These are phyloP conservation scores for Stellera chamaejasme DNA, from an alignment of 345 rosid genomes.

Conservation along the genomic window DNA sequence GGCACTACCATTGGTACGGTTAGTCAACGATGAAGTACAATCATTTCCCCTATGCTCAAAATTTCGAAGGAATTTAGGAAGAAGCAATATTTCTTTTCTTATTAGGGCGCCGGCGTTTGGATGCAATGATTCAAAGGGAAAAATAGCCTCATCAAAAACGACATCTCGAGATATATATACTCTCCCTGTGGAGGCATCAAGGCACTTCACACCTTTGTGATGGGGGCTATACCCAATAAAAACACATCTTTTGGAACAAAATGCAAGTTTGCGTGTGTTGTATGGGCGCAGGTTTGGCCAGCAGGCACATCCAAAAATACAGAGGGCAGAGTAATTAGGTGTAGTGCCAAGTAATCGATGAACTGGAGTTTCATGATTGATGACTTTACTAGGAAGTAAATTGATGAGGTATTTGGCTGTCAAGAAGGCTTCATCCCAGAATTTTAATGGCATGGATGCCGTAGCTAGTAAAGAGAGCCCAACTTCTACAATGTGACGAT, in stretches of 20 bases:
- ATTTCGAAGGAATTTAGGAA: no score
- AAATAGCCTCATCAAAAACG: background rate
- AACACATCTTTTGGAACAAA: background rate
- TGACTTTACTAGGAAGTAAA: background rate
- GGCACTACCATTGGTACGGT: background rate
- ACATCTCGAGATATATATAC: background rate
- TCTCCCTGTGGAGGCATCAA: accelerated
- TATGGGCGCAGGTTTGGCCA: background rate
- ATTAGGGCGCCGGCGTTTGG: accelerated
- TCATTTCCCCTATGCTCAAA: no score
- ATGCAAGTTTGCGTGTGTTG: background rate
- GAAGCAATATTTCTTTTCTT: no score
- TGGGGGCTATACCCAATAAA: background rate
- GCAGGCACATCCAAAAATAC: background rate
- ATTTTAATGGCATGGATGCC: background rate
- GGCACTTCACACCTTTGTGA: background rate
- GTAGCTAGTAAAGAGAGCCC: no score
- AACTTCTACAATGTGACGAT: no score
- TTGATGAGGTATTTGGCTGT: background rate
- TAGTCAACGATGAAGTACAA: no score
- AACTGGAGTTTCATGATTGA: background rate
- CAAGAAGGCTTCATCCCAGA: background rate
- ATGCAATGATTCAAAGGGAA: background rate
- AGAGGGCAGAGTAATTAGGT: no score
- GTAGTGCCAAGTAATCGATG: background rate